These are phyloP conservation scores for Cytospora paraplurivora DNA, from an alignment of 2,329 filamentous ascomycete species.

Conservation along the genomic window DNA sequence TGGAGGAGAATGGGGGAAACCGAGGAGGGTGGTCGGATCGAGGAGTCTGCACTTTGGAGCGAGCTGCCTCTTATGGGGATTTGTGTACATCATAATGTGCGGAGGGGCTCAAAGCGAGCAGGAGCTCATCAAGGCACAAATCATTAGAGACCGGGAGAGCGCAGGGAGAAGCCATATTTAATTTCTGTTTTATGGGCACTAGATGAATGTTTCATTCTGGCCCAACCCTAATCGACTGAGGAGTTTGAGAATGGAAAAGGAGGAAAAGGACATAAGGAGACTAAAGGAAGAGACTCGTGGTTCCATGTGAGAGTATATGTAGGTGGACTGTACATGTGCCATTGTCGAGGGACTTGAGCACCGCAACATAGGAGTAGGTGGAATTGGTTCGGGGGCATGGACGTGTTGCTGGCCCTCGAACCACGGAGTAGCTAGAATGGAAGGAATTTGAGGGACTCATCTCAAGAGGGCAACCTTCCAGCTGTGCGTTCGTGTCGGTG, in stretches of 20 bases:
- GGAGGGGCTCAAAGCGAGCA: background rate
- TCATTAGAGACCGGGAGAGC: background rate
- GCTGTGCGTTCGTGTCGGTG: background rate
- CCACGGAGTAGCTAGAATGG: slow-evolving; percentile 1
- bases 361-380: background rate
- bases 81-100: slow-evolving; percentile 2
- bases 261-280: background rate
- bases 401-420: background rate
- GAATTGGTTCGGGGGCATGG: background rate
- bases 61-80: background rate
- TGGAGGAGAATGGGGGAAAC: background rate
- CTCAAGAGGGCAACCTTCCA: background rate
- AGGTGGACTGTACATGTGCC: background rate
- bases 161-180: background rate
- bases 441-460: background rate
- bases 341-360: background rate
- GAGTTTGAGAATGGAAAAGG: slow-evolving; percentile 3
- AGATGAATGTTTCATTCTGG: background rate
- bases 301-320: slow-evolving; percentile 3
- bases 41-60: background rate
- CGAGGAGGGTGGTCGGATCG: background rate
- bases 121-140: background rate
- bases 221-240: background rate
- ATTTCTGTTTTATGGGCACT: background rate
- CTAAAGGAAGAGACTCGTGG: background rate